These are phyloP conservation scores for Meyerozyma athensensis DNA, from an alignment of 1,139 yeast genomes.

Conservation along the genomic window DNA sequence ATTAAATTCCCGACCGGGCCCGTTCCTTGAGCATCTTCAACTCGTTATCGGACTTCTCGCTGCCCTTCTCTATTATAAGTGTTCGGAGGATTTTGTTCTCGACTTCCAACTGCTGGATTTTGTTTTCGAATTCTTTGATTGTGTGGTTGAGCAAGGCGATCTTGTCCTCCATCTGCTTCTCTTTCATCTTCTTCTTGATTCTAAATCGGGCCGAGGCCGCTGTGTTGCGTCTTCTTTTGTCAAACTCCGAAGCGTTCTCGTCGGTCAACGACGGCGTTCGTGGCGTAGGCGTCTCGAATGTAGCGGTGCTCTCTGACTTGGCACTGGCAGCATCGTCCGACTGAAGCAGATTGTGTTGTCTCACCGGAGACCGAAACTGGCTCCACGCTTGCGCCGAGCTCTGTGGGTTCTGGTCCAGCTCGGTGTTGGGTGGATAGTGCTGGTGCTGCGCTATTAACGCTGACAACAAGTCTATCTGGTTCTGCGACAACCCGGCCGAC, in stretches of 20 bases:
- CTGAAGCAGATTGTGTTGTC: conserved; percentile 20
- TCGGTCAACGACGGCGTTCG: conserved; percentile 2
- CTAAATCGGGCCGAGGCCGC: conserved; percentile 82
- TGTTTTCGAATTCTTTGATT: conserved; percentile 56
- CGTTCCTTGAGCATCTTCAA: conserved; percentile 32
- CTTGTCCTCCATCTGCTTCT: conserved; percentile 75
- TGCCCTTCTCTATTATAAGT: conserved; percentile 64
- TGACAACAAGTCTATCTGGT: conserved; percentile 67
- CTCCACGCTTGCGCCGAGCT: background rate
- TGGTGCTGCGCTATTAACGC: conserved; percentile 72
- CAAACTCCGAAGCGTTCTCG: conserved; percentile 38
- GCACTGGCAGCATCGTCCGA: background rate
- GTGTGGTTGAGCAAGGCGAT: conserved; percentile 59
- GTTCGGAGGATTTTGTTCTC: conserved; percentile 60
- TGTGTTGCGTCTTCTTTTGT: conserved; percentile 69
- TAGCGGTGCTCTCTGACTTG: background rate
- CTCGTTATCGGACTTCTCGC: conserved; percentile 40
- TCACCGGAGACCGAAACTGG: conserved; percentile 15
- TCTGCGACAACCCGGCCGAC: conserved; percentile 60
- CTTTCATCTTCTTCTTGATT: conserved; percentile 75
- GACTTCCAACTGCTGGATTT: conserved; percentile 53
- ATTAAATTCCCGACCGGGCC: conserved; percentile 17
- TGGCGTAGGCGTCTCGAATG: conserved; percentile 2
- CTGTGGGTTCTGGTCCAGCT: conserved; percentile 3
- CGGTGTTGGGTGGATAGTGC: conserved; percentile 6